Evolutionary conservation across 1,284 basidiomycete species (phyloP).

Genomic region (Neonothopanus nambi): DNA sequence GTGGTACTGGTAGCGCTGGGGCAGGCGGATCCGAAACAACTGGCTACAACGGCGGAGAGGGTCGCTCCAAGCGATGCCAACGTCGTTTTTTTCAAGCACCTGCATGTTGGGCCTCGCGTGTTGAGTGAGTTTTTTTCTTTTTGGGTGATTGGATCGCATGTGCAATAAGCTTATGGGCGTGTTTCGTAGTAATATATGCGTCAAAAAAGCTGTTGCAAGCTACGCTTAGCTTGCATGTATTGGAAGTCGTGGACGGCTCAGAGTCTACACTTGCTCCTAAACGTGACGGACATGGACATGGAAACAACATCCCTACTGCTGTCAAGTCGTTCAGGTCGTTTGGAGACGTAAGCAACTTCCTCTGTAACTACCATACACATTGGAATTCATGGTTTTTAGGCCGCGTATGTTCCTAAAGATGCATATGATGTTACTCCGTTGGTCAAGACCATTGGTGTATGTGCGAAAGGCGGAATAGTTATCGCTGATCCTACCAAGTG

Average conservation of each 20-base stretch:
- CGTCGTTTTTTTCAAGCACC: conserved; percentile 60
- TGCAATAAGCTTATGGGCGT: neutral
- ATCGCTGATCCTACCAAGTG: conserved; percentile 70
- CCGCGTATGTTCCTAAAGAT: conserved; percentile 68
- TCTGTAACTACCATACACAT: too few species aligned
- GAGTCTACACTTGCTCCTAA: conserved; percentile 36
- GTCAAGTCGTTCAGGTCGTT: conserved; percentile 53
- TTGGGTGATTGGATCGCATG: neutral
- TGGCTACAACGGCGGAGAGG: conserved; percentile 59
- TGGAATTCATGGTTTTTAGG: conserved; percentile 42
- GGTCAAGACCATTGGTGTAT: conserved; percentile 61
- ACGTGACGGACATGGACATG: conserved; percentile 32
- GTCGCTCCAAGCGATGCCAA: conserved; percentile 50
- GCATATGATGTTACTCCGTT: conserved; percentile 59
- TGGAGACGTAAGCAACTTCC: conserved; percentile 56
- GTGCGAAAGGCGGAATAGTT: conserved; percentile 61
- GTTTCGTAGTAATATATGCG: conserved; percentile 60
- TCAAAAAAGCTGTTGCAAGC: conserved; percentile 61
- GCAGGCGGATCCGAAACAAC: conserved; percentile 40
- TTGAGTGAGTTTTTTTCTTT: conserved; percentile 14
- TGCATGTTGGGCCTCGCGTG: conserved; percentile 50
- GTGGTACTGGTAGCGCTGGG: conserved; percentile 58
- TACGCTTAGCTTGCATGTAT: conserved; percentile 41
- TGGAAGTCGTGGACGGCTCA: conserved; percentile 49
- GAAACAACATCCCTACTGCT: conserved; percentile 6